Evolutionary conservation across 441 rosid species (phyloP).

Genomic region (Populus trichocarpa): DNA sequence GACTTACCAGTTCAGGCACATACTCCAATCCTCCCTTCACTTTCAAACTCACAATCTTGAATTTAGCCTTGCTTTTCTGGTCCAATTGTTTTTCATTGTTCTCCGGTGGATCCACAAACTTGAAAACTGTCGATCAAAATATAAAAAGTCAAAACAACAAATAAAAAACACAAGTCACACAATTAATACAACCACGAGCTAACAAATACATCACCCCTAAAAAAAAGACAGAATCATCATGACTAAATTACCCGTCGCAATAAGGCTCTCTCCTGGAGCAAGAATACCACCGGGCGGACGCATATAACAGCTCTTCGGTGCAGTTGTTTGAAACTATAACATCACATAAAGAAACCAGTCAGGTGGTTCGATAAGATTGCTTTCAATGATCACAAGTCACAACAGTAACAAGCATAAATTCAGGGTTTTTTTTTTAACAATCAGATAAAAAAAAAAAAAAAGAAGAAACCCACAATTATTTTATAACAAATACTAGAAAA

Average conservation of each 20-base stretch:
- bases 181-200: not conserved
- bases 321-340: constrained; percentile 69
- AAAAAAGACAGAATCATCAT: not conserved
- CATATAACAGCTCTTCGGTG: constrained; percentile 78
- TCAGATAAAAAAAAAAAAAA: too few relatives aligned
- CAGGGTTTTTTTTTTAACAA: not conserved
- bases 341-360: not conserved
- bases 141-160: not conserved
- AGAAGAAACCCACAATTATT: not conserved
- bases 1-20: constrained; percentile 64
- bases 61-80: constrained; percentile 60
- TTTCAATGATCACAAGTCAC: not conserved
- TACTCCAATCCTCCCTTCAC: constrained; percentile 55
- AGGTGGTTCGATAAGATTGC: not conserved
- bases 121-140: constrained; percentile 44
- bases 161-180: not conserved
- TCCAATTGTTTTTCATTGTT: constrained; percentile 46
- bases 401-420: not conserved
- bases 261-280: constrained; percentile 64
- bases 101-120: constrained; percentile 74
- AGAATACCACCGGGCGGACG: constrained; percentile 70
- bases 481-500: not conserved
- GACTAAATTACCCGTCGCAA: constrained; percentile 55
- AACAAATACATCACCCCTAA: not conserved
- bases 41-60: constrained; percentile 75